Evolutionary conservation across 345 rosid species (phyloP), one percentile per base, ranked within the genome.

Genomic region (Zanthoxylum bungeanum): DNA sequence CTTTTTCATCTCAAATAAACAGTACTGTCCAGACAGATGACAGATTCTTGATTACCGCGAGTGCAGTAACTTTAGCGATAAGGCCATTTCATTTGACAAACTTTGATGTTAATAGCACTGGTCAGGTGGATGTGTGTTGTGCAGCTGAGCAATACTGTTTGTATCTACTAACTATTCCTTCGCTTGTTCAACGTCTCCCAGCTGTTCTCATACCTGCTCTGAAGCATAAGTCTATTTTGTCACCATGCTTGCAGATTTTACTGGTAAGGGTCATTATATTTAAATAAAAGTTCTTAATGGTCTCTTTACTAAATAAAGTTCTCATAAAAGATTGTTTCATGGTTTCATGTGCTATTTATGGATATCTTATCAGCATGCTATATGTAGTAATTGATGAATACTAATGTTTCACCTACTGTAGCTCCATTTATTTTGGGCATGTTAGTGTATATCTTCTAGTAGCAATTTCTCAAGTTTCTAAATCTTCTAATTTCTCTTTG

Each of bases 1-100:
- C 69, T 16, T 68, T 31, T 66, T 52, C 73, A 53, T 42, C 76
- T 19, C 80, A 71, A 61, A 19, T 63, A 52, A 86, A 60, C 59
- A 75, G 19, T 72, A n/a, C 75, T 66, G 75, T 53, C 34, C 86
- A 75, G 64, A 76, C 79, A 2, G 98, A 89, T 80, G 91, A 89
- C 74, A 85, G 76, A 71, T 85, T 94, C 69, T 72, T 92, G 85
- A 85, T 92, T 66, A 92, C 86, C 44, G 92, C 97, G 39, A 88
- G 89, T 84, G 90, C 88, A 50, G 71, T 94, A 68, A 90, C 96
- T 28, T 79, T 92, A 80, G 93, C 93, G 60, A 73, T 94, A 69
- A 88, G 98, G 64, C 97, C 98, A 70, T 89, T 92, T 78, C 92
- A 85, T 44, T 66, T 68, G 56, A 78, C 70, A 47, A 68, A 80